phyloP scores from a whole-genome alignment of 768 basidiomycete species.

The Epithele typhae region DNA sequence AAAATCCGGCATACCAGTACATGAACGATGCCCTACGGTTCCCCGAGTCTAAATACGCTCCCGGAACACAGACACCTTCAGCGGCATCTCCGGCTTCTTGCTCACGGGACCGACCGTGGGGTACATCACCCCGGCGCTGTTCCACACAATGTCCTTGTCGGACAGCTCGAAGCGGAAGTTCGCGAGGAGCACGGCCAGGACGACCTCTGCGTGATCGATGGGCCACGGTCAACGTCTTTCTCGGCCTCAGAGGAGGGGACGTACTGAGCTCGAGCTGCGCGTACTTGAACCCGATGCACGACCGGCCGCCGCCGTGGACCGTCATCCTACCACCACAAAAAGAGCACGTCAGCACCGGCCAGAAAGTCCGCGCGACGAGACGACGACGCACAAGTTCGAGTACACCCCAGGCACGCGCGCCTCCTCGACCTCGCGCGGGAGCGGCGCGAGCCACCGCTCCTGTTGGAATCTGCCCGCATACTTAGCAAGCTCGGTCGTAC shows the following conservation, averaged over 20 bases:
- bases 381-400: slow-evolving; percentile 21
- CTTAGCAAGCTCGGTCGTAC: no score
- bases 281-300: slow-evolving; percentile 27
- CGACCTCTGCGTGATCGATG: slow-evolving; percentile 2
- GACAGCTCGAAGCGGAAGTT: slow-evolving; percentile 11
- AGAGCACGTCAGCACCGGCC: no score
- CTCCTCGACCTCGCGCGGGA: slow-evolving; percentile 19
- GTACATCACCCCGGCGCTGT: slow-evolving; percentile 4
- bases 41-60: no score
- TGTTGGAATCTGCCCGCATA: no score
- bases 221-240: neutral
- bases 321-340: slow-evolving; percentile 29
- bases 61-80: slow-evolving; percentile 3
- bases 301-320: slow-evolving; percentile 30
- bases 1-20: no score
- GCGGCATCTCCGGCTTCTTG: slow-evolving; percentile 1
- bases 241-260: slow-evolving; percentile 7
- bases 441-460: slow-evolving; percentile 33
- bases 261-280: slow-evolving; percentile 20
- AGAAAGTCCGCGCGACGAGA: neutral
- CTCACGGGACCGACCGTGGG: neutral
- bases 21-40: no score
- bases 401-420: slow-evolving; percentile 32
- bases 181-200: slow-evolving; percentile 5
- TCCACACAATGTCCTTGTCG: slow-evolving; percentile 8